Conservation (phyloP, 2,329 filamentous ascomycete species). For the Fusarium fracticaudum region DNA sequence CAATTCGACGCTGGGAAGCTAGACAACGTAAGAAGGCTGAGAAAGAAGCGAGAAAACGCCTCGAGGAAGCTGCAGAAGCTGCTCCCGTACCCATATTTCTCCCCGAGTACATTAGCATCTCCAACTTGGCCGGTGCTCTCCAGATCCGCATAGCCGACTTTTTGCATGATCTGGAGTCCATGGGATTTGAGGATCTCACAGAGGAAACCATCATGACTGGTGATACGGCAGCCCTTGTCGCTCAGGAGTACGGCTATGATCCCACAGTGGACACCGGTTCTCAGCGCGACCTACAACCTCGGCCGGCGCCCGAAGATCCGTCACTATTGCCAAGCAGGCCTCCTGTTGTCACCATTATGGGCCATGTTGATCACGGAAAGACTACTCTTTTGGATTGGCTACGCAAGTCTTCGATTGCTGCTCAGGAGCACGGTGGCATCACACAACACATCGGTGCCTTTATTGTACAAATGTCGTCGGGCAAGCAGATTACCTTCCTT, state of each 20-base stretch:
- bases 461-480: constrained; percentile 85
- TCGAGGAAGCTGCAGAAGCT: constrained; percentile 54
- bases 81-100: constrained; percentile 72
- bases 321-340: constrained; percentile 77
- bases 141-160: constrained; percentile 78
- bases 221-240: constrained; percentile 89
- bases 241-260: constrained; percentile 92
- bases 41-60: constrained; percentile 52
- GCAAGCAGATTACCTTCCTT: constrained; percentile 93
- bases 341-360: constrained; percentile 98
- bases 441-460: constrained; percentile 99
- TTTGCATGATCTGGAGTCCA: constrained; percentile 76
- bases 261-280: constrained; percentile 77
- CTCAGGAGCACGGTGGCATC: constrained; percentile 93
- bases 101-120: constrained; percentile 92
- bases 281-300: constrained; percentile 74
- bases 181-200: constrained; percentile 89
- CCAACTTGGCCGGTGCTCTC: constrained; percentile 79
- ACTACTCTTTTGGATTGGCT: constrained; percentile 95
- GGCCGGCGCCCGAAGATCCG: constrained; percentile 74
- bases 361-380: constrained; percentile 98
- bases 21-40: constrained; percentile 55
- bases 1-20: constrained; percentile 49
- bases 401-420: constrained; percentile 90
- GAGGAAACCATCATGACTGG: constrained; percentile 88